Percentiles rank a stretch among this genome's conserved stretches.
These are phyloP conservation scores for Triticum monococcum DNA, from an alignment of 176 grass and related monocot species.

Conservation along the genomic window DNA sequence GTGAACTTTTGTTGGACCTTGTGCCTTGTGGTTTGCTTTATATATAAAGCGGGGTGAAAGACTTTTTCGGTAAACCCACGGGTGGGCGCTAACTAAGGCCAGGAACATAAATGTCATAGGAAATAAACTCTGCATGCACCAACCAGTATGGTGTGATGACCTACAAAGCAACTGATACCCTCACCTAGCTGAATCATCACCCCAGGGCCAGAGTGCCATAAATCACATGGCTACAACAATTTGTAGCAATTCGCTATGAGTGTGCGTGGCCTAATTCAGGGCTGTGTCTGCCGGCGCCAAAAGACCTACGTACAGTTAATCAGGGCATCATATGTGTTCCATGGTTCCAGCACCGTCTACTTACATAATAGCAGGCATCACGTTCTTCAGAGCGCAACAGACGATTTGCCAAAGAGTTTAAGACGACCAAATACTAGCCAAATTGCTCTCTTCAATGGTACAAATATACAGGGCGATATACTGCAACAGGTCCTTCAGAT, in stretches of 20 bases:
- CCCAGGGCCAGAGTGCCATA: neutral
- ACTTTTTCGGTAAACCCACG: too few relatives aligned
- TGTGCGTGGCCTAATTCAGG: neutral
- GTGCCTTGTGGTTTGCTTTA: too few relatives aligned
- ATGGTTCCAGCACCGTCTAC: too few relatives aligned
- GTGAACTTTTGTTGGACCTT: too few relatives aligned
- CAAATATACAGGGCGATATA: neutral
- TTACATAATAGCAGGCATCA: neutral
- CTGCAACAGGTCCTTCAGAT: neutral
- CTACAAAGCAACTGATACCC: neutral
- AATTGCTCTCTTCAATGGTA: neutral
- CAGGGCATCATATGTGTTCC: neutral
- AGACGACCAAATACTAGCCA: neutral
- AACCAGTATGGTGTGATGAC: neutral
- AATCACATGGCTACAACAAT: neutral
- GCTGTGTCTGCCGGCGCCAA: neutral
- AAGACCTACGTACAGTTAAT: neutral
- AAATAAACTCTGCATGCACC: neutral
- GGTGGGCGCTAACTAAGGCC: too few relatives aligned
- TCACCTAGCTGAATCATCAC: neutral
- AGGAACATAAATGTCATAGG: too few relatives aligned
- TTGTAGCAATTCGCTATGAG: neutral
- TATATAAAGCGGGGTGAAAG: too few relatives aligned
- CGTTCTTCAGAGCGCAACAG: neutral
- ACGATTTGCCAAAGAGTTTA: neutral